Conservation (phyloP, 768 basidiomycete genomes). For the Pulveroboletus ravenelii region DNA sequence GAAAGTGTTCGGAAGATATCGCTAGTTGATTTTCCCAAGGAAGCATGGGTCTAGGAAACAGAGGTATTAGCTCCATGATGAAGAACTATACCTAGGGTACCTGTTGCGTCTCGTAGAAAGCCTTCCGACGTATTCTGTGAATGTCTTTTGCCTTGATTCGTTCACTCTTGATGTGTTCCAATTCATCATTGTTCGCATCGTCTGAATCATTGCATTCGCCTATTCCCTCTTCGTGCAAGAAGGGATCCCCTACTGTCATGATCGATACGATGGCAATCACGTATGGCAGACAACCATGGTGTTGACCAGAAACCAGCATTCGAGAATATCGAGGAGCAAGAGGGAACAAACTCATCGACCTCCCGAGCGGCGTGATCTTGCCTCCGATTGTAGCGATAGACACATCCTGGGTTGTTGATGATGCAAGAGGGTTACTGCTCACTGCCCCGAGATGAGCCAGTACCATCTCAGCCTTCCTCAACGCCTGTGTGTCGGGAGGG, state of each 20-base stretch:
- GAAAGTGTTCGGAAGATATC: conserved; percentile 87
- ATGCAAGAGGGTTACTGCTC: conserved; percentile 30
- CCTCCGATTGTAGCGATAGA: conserved; percentile 38
- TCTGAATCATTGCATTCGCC: conserved; percentile 39
- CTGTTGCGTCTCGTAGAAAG: conserved; percentile 79
- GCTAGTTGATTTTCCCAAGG: conserved; percentile 74
- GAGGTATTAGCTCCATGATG: not conserved
- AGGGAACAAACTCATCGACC: conserved; percentile 89
- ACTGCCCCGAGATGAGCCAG: conserved; percentile 84
- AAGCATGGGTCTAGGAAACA: conserved; percentile 58
- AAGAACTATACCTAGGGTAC: conserved; percentile 37
- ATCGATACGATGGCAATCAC: conserved; percentile 88
- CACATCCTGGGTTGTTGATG: conserved; percentile 11
- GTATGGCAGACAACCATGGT: conserved; percentile 90
- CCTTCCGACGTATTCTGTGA: conserved; percentile 59
- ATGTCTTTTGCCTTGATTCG: conserved; percentile 50
- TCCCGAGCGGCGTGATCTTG: conserved; percentile 86
- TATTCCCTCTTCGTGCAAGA: conserved; percentile 76
- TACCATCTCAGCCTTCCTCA: conserved; percentile 78
- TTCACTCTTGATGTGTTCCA: conserved; percentile 44
- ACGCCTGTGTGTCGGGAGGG: conserved; percentile 72
- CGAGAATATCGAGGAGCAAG: conserved; percentile 92
- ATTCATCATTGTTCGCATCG: conserved; percentile 34
- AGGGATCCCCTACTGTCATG: conserved; percentile 93
- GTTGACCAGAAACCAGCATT: conserved; percentile 83